Conservation (phyloP, 805 yeast species). For the Ogataea haglerorum region DNA sequence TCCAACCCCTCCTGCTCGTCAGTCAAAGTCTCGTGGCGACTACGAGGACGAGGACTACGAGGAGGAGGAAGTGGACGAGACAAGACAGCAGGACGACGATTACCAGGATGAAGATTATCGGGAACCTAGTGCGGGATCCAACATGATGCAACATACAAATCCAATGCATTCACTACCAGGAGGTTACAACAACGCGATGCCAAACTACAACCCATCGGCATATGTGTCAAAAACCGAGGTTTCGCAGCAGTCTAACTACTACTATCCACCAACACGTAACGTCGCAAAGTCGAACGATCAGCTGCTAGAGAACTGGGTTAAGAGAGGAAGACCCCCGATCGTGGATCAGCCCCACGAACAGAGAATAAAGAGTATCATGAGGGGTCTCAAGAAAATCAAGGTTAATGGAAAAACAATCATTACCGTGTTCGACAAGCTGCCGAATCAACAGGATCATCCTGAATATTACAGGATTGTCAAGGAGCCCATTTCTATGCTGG, state of each 20-base stretch:
- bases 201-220: constrained; percentile 27
- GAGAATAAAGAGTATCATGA: constrained; percentile 81
- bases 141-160: constrained; percentile 1
- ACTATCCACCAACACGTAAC: constrained; percentile 27
- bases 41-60: constrained; percentile 20
- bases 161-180: constrained; percentile 7
- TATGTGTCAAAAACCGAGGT: constrained; percentile 28
- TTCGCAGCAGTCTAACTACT: constrained; percentile 25
- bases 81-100: constrained; percentile 22
- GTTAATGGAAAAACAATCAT: constrained; percentile 44
- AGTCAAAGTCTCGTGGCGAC: constrained; percentile 6
- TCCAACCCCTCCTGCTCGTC: constrained; percentile 5
- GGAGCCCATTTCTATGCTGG: constrained; percentile 66
- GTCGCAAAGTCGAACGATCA: constrained; percentile 24
- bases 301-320: constrained; percentile 45
- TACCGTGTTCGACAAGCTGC: constrained; percentile 72
- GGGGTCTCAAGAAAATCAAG: constrained; percentile 72
- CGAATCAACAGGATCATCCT: constrained; percentile 56
- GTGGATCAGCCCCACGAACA: constrained; percentile 90
- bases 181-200: constrained; percentile 9
- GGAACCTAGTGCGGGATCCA: constrained; percentile 5
- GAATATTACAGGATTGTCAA: constrained; percentile 52
- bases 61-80: constrained; percentile 22
- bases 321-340: constrained; percentile 88
- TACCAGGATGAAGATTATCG: constrained; percentile 21